These are phyloP conservation scores for Periconia digitata DNA, from an alignment of 2,329 filamentous ascomycete genomes.

Conservation along the genomic window DNA sequence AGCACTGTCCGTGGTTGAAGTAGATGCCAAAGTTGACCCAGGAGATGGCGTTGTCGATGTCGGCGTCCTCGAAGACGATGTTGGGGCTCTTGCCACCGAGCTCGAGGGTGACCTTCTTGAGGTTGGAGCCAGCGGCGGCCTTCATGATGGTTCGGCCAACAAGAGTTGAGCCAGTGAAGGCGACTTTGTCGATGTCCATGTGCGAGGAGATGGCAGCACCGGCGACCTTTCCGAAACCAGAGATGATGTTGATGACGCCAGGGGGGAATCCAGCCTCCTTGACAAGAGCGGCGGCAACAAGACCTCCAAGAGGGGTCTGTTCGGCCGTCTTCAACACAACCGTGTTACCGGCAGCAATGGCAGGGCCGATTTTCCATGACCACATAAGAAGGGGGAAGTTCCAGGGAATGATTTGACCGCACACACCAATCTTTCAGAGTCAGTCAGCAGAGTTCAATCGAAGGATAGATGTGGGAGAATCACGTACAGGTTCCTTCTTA, in stretches of 20 bases:
- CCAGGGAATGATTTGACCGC: constrained; percentile 87
- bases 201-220: constrained; percentile 75
- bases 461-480: neutral
- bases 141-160: constrained; percentile 79
- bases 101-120: constrained; percentile 81
- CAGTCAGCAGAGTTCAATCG: constrained; percentile 10
- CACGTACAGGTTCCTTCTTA: constrained; percentile 68
- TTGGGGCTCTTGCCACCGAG: constrained; percentile 80
- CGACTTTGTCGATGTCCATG: constrained; percentile 82
- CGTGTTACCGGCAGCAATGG: constrained; percentile 71
- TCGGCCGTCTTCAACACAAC: constrained; percentile 75
- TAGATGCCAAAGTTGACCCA: constrained; percentile 70
- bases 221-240: constrained; percentile 75
- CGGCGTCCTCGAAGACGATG: constrained; percentile 77
- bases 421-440: constrained; percentile 65
- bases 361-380: constrained; percentile 79
- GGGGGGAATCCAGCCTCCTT: constrained; percentile 79
- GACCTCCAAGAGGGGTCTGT: constrained; percentile 72
- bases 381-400: constrained; percentile 84
- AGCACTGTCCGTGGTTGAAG: constrained; percentile 64
- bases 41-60: constrained; percentile 74
- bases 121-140: constrained; percentile 73
- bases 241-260: constrained; percentile 75
- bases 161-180: constrained; percentile 76
- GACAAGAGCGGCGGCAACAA: constrained; percentile 65